Evolutionary conservation across 345 rosid species (phyloP).

Genomic region (Citrus cavaleriei): DNA sequence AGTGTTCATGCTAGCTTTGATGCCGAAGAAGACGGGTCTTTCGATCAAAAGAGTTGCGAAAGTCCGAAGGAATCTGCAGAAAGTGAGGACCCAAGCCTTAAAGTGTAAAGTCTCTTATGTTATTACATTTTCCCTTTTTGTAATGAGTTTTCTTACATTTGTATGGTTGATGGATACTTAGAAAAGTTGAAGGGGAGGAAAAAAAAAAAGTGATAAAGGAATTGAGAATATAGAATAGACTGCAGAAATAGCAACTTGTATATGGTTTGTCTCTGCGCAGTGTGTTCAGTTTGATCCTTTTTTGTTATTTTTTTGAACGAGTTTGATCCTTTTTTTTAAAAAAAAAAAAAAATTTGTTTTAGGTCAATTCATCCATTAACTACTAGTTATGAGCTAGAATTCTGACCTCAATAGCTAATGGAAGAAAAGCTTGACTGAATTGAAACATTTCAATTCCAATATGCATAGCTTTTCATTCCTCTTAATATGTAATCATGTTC

Average conservation of each 20-base stretch:
- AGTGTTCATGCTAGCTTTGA: conserved; percentile 92
- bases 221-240: not conserved
- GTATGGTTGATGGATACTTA: conserved; percentile 16
- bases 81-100: conserved; percentile 23
- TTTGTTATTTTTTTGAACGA: not conserved
- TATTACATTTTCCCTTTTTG: not conserved
- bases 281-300: not conserved
- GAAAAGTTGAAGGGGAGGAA: not conserved
- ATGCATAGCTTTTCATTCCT: not conserved
- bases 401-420: not conserved
- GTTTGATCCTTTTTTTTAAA: no score
- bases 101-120: conserved; percentile 35
- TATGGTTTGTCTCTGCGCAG: not conserved
- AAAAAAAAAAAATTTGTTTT: not conserved
- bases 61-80: conserved; percentile 34
- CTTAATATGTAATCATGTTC: not conserved
- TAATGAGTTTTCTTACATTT: not conserved
- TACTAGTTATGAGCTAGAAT: not conserved
- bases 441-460: not conserved
- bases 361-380: conserved; percentile 18
- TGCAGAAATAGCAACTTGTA: conserved; percentile 18
- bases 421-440: not conserved
- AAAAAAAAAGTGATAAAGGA: not conserved
- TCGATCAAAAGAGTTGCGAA: conserved; percentile 39
- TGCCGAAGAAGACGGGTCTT: conserved; percentile 51